Evolutionary conservation across 768 basidiomycete species (phyloP).

Genomic region (Filobasidium floriforme): DNA sequence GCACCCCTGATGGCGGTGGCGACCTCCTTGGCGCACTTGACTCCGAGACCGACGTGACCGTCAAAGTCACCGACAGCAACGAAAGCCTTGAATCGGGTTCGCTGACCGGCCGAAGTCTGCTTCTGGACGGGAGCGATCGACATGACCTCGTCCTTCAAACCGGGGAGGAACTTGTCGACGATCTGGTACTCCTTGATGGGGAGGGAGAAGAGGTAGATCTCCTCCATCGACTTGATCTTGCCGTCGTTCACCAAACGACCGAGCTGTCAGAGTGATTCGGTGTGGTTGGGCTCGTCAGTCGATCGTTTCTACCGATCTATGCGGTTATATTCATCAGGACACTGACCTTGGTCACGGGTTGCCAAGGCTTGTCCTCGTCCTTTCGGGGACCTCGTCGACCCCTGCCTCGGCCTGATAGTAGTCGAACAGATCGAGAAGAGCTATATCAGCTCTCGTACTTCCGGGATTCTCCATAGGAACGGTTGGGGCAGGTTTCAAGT

Average conservation of each 20-base stretch:
- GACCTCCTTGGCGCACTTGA: slow-evolving; percentile 99
- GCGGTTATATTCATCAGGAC: not conserved
- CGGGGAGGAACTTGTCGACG: slow-evolving; percentile 97
- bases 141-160: slow-evolving; percentile 94
- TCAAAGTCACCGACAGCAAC: slow-evolving; percentile 98
- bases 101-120: slow-evolving; percentile 98
- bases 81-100: slow-evolving; percentile 99
- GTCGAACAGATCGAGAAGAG: not conserved
- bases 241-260: slow-evolving; percentile 98
- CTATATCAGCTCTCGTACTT: not conserved
- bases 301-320: not conserved
- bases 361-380: slow-evolving; percentile 99
- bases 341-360: slow-evolving; percentile 46
- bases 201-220: slow-evolving; percentile 99
- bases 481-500: too few species aligned
- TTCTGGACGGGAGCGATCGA: slow-evolving; percentile 99
- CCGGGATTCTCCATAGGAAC: too few species aligned
- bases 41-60: slow-evolving; percentile 97
- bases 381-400: slow-evolving; percentile 94
- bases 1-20: slow-evolving; percentile 99
- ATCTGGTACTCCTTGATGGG: slow-evolving; percentile 99
- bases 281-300: slow-evolving; percentile 52
- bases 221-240: slow-evolving; percentile 99
- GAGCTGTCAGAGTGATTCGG: slow-evolving; percentile 81
- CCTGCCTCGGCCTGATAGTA: slow-evolving; percentile 55